Conservation (phyloP, 1,284 basidiomycete species). For the Irpex lacteus region DNA sequence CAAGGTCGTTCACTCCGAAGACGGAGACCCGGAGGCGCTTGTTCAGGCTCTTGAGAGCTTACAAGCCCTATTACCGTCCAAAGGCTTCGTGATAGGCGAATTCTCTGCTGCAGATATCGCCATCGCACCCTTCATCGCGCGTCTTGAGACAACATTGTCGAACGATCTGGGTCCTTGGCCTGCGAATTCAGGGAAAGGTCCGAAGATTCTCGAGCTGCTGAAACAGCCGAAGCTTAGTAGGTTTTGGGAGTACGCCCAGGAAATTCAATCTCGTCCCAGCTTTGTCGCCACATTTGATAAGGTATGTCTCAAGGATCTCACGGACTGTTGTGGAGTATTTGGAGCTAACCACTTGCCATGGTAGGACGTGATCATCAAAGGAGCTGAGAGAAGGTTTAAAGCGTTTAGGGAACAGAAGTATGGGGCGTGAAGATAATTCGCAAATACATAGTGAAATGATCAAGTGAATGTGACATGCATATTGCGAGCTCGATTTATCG, state of each 20-base stretch:
- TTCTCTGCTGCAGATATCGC: slow-evolving; percentile 9
- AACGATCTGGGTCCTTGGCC: neutral
- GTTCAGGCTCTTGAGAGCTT: slow-evolving; percentile 4
- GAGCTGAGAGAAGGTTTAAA: neutral
- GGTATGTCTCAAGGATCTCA: neutral
- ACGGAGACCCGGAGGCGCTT: slow-evolving; percentile 34
- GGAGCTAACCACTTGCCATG: no score
- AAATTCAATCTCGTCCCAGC: neutral
- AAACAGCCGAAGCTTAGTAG: neutral
- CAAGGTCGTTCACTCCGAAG: slow-evolving; percentile 34
- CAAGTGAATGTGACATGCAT: no score
- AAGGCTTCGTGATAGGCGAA: slow-evolving; percentile 11
- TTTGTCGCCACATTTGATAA: neutral
- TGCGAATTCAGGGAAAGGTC: neutral
- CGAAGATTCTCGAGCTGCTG: neutral
- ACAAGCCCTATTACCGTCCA: slow-evolving; percentile 8
- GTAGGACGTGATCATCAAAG: neutral
- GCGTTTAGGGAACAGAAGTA: neutral
- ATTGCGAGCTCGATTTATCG: no score
- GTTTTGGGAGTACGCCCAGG: neutral
- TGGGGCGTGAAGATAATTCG: neutral
- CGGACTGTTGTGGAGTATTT: no score
- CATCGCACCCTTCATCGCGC: slow-evolving; percentile 1
- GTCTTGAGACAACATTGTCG: neutral
- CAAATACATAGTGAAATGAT: neutral